Percentiles rank a stretch among this genome's conserved stretches.
Conservation (phyloP, 177 flowering plant genomes). For the Telopea speciosissima region DNA sequence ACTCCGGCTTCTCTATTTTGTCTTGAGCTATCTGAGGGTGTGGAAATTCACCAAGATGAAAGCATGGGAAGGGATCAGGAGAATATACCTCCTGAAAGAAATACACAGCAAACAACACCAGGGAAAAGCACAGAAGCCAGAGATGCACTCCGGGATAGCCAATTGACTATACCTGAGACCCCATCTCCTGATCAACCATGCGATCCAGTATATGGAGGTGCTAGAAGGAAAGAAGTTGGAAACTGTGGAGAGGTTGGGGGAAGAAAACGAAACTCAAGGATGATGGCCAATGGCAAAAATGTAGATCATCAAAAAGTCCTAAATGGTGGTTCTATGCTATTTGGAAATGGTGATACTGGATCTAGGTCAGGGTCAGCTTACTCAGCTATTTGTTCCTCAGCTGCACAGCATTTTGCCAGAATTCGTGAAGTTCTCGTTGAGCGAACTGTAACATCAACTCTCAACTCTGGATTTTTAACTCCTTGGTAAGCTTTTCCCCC, state of each 20-base stretch:
- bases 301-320: conserved; percentile 34
- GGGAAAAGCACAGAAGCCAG: conserved; percentile 57
- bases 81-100: conserved; percentile 67
- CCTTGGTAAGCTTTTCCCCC: conserved; percentile 60
- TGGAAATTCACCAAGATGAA: conserved; percentile 26
- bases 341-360: conserved; percentile 44
- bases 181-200: conserved; percentile 94
- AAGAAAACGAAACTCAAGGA: conserved; percentile 60
- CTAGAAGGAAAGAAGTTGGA: conserved; percentile 58
- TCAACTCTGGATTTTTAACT: conserved; percentile 86
- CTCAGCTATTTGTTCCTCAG: conserved; percentile 66
- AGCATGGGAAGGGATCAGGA: conserved; percentile 49
- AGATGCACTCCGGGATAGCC: conserved; percentile 66
- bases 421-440: conserved; percentile 94
- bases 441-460: conserved; percentile 73
- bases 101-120: conserved; percentile 62
- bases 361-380: conserved; percentile 72
- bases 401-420: conserved; percentile 90
- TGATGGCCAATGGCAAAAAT: conserved; percentile 35
- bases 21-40: conserved; percentile 62
- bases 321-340: conserved; percentile 43
- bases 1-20: conserved; percentile 38
- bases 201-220: conserved; percentile 39
- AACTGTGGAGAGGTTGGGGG: conserved; percentile 54
- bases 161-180: conserved; percentile 92